Conservation (phyloP, 73 alveolate species). For the Paraurostyla sp. region DNA sequence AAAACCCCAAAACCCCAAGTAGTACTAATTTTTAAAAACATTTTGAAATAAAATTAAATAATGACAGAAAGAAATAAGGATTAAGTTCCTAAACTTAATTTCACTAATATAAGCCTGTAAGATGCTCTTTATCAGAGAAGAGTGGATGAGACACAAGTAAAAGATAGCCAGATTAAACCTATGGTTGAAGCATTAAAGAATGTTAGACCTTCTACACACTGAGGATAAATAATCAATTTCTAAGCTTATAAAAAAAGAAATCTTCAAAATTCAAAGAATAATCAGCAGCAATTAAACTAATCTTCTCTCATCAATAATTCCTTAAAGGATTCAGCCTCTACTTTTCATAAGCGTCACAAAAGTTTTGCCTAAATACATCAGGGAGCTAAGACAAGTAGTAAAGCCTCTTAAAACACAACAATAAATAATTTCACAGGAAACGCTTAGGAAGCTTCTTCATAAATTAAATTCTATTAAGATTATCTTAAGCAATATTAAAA, state of each 20-base stretch:
- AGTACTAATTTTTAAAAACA: too few species aligned
- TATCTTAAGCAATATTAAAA: not conserved
- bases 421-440: not conserved
- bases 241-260: not conserved
- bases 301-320: not conserved
- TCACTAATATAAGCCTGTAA: constrained; percentile 12
- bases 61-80: too few species aligned
- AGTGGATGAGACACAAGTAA: not conserved
- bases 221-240: constrained; percentile 9
- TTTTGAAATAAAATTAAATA: too few species aligned
- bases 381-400: too few species aligned
- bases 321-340: not conserved
- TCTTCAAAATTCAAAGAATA: not conserved
- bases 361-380: not conserved
- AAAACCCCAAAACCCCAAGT: too few species aligned
- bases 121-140: constrained; percentile 7
- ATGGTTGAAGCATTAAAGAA: constrained; percentile 3
- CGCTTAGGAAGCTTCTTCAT: not conserved
- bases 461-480: not conserved
- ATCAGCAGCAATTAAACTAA: not conserved
- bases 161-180: not conserved
- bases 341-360: constrained; percentile 20
- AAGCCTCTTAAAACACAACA: not conserved
- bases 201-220: constrained; percentile 13
- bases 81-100: too few species aligned